Evolutionary conservation across 2,329 filamentous ascomycete species (phyloP).

Genomic region (Hawksworthiomyces lignivorus): DNA sequence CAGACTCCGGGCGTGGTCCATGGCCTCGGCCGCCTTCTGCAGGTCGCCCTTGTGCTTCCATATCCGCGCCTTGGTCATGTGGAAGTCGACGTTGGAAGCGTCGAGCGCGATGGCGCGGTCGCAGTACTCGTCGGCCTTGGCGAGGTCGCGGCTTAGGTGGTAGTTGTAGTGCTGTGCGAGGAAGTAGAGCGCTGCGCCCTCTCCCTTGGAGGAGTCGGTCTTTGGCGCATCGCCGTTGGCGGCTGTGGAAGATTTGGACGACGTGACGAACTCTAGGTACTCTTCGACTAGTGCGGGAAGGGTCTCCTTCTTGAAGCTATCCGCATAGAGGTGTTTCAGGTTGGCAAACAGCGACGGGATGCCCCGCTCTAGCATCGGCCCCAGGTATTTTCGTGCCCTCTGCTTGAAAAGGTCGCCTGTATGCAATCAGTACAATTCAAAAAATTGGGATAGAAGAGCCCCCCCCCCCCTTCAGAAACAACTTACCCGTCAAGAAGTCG

Average conservation of each 20-base stretch:
- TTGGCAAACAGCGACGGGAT: conserved; percentile 96
- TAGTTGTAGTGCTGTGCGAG: conserved; percentile 97
- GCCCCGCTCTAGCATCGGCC: conserved; percentile 80
- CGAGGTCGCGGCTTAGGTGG: conserved; percentile 72
- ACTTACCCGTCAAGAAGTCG: conserved; percentile 73
- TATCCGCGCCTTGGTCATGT: conserved; percentile 93
- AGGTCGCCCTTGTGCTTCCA: conserved; percentile 82
- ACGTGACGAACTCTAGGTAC: conserved; percentile 48
- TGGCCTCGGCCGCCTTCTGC: conserved; percentile 71
- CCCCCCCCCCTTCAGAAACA: too few relatives aligned
- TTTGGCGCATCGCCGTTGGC: conserved; percentile 35
- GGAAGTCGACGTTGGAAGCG: conserved; percentile 77
- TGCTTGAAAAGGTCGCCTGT: conserved; percentile 69
- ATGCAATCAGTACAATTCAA: neutral
- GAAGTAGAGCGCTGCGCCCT: conserved; percentile 81
- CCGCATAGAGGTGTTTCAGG: conserved; percentile 83
- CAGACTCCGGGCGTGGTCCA: conserved; percentile 78
- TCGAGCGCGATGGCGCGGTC: conserved; percentile 76
- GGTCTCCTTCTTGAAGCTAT: conserved; percentile 67
- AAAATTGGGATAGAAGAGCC: too few relatives aligned
- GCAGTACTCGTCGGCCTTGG: conserved; percentile 73
- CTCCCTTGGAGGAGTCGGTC: conserved; percentile 50
- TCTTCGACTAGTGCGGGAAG: conserved; percentile 70
- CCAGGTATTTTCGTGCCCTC: conserved; percentile 71
- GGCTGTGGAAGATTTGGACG: conserved; percentile 23